A percentile compares a stretch with the other conserved stretches of the same genome.
These are phyloP conservation scores for Pythium monospermum DNA, from an alignment of 352 stramenopile genomes.

Conservation along the genomic window DNA sequence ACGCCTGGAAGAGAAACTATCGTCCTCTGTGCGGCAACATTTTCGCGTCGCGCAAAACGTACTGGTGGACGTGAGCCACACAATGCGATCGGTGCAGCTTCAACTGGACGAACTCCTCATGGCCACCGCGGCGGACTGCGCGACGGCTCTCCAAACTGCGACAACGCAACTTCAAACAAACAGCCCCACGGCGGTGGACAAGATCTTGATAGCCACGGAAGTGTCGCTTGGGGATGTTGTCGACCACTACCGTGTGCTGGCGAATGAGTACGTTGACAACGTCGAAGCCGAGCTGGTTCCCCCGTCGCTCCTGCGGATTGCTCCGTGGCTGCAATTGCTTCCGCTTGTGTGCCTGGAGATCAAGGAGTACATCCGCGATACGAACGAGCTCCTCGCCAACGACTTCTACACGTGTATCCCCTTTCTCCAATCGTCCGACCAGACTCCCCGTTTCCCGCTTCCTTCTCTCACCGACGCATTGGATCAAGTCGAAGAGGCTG, in stretches of 20 bases:
- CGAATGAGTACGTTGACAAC: constrained; percentile 33
- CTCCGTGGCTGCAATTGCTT: constrained; percentile 20
- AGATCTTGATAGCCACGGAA: constrained; percentile 11
- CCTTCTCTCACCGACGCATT: not conserved
- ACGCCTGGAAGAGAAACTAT: not conserved
- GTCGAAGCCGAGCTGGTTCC: constrained; percentile 5
- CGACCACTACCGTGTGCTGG: constrained; percentile 23
- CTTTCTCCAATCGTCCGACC: constrained; percentile 27
- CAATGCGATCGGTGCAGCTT: not conserved
- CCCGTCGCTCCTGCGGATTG: not conserved
- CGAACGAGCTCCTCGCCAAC: constrained; percentile 26
- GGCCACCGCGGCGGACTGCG: not conserved
- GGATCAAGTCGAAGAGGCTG: not conserved
- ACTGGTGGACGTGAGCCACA: not conserved
- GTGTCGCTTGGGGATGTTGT: constrained; percentile 14
- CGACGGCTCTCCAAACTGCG: not conserved
- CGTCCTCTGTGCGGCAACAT: not conserved
- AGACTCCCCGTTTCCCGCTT: not conserved
- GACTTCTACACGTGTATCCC: constrained; percentile 31
- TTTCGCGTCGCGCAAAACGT: not conserved
- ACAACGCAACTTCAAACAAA: not conserved
- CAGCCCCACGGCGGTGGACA: not conserved
- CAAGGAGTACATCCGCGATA: constrained; percentile 34
- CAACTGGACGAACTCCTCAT: constrained; percentile 3
- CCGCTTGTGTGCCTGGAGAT: constrained; percentile 41